These are phyloP conservation scores for Apiospora rasikravindrae DNA, from an alignment of 2,329 filamentous ascomycete genomes.

Conservation along the genomic window DNA sequence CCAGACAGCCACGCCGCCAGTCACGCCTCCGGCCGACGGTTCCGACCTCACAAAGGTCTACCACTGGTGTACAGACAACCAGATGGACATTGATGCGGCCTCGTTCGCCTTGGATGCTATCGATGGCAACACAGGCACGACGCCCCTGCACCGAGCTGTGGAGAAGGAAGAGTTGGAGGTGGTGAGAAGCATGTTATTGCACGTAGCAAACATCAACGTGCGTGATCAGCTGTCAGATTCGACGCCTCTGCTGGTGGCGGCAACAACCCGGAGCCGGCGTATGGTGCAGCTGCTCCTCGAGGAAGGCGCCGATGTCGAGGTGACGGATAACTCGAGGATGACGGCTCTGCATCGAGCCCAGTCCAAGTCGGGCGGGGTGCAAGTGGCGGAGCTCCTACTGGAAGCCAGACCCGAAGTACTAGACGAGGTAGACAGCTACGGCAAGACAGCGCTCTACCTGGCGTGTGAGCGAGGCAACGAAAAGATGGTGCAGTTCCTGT, in stretches of 20 bases:
- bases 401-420: conserved; percentile 23
- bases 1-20: conserved; percentile 2
- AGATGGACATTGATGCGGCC: conserved; percentile 32
- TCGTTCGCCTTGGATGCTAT: conserved; percentile 34
- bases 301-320: conserved; percentile 31
- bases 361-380: conserved; percentile 29
- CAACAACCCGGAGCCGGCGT: conserved; percentile 36
- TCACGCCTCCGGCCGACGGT: conserved; percentile 14
- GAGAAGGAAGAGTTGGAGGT: conserved; percentile 32
- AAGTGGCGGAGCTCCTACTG: conserved; percentile 35
- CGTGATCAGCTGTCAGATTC: conserved; percentile 27
- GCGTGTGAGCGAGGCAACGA: conserved; percentile 35
- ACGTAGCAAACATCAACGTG: conserved; percentile 30
- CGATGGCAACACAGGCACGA: conserved; percentile 28
- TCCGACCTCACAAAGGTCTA: conserved; percentile 27
- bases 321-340: conserved; percentile 32
- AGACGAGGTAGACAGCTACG: conserved; percentile 30
- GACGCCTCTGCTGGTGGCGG: conserved; percentile 38
- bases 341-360: conserved; percentile 38
- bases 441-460: conserved; percentile 33
- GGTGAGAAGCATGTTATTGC: conserved; percentile 33
- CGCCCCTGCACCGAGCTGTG: conserved; percentile 35
- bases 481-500: conserved; percentile 34
- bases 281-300: conserved; percentile 36
- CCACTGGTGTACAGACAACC: conserved; percentile 35